Base-by-base conservation (phyloP, 768 basidiomycete species). In the Suillus ampliporus region DNA sequence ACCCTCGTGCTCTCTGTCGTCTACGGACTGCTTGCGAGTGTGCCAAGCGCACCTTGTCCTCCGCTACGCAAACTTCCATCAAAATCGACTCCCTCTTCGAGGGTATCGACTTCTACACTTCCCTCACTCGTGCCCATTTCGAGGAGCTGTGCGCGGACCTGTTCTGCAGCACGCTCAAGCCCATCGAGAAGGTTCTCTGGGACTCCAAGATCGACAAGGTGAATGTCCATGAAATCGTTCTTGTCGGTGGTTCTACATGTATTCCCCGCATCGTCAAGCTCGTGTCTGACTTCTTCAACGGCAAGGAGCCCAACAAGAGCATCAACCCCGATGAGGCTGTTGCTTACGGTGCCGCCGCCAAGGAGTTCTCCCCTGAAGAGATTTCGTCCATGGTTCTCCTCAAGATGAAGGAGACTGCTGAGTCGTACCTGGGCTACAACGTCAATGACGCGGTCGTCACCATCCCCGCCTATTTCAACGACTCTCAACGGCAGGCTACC, bases 1-100 rank as follows among this genome's bases (percentile, higher is more conserved):
- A 86, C 76, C 76, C 82, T 61, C 81, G 84, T 58, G 85, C 86
- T 65, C 88, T 97, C 69, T 87, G 97, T 68, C 94, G 97, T 78
- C 85, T 99, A 74, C 86, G 95, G 68, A 94, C 91, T 72, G 97
- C 97, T 68, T 99, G 97, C 82, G 97, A 99, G 81, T 95, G 96
- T 84, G 97, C 58, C 74, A 86, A 67, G 82, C 85, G 67, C 81
- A 85, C 35, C 17, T 58, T 60, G 35, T 84, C 80, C 26, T 72
- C 67, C 53, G 82, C 82, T 67, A 77, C 79, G 76, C 75, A 72
- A 57, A 81, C 80, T 59, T 76, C 78, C 67, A 74, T 86, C 67
- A 83, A 85, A 66, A 82, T 84, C 67, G 84, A 85, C 72, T 76
- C 79, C 15, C 83, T 85, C 75, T 81, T 83, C 70, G 76, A 76